These are phyloP conservation scores for Lactuca sativa DNA, from an alignment of 129 eudicot genomes.

Conservation along the genomic window DNA sequence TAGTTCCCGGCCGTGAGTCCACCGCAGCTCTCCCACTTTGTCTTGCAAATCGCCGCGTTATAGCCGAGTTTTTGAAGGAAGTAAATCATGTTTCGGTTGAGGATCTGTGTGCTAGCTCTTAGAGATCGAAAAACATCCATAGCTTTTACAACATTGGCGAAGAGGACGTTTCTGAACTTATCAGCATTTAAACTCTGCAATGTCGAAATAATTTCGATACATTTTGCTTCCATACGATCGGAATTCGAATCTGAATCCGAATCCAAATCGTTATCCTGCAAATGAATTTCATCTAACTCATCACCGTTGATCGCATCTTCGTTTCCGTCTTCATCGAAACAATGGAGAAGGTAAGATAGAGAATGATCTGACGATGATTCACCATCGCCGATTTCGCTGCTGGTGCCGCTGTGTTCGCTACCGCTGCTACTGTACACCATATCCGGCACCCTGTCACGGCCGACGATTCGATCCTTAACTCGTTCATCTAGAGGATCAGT, in stretches of 20 bases:
- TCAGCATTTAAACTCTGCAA: conserved; percentile 29
- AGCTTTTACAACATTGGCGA: conserved; percentile 40
- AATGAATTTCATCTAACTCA: conserved; percentile 18
- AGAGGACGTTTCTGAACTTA: conserved; percentile 39
- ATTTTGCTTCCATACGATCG: conserved; percentile 29
- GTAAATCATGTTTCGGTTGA: conserved; percentile 58
- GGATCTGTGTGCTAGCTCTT: conserved; percentile 27
- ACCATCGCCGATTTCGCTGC: conserved; percentile 33
- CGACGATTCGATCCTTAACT: conserved; percentile 58
- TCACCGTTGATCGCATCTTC: conserved; percentile 12
- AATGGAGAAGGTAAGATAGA: conserved; percentile 62
- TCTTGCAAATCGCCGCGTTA: conserved; percentile 80
- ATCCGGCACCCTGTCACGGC: conserved; percentile 15
- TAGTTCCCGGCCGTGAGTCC: conserved; percentile 67
- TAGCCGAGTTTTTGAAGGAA: conserved; percentile 52
- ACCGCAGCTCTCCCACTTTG: conserved; percentile 67
- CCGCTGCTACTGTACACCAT: conserved; percentile 51
- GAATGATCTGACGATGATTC: conserved; percentile 33
- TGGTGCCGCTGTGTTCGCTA: conserved; percentile 55
- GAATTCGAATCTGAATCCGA: conserved; percentile 41
- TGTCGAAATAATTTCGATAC: conserved; percentile 14
- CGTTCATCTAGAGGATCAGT: conserved; percentile 66
- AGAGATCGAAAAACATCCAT: conserved; percentile 35
- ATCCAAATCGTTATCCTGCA: conserved; percentile 15
- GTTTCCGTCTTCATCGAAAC: conserved; percentile 30